Base-by-base conservation (phyloP, 2,329 filamentous ascomycete species). In the Microcyclosporella mali region DNA sequence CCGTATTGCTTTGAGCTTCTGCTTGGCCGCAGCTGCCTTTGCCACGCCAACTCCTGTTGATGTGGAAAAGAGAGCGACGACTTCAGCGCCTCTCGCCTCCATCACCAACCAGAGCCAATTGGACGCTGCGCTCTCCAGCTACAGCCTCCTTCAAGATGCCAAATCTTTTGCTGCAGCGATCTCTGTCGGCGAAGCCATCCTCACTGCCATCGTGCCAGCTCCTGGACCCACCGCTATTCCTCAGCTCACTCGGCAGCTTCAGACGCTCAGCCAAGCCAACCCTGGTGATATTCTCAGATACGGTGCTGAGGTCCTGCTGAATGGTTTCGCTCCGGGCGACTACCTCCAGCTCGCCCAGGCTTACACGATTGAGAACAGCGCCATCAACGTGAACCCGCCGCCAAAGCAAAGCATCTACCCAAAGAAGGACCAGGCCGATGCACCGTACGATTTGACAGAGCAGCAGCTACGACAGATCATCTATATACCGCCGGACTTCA, bases 401-500 rank as follows among this genome's bases (percentile, higher is more conserved):
- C 55, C 58, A 11, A 17, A 42, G 8, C 37, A 40, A 8, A 31
- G 47, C 2, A 62, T 70, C 14, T 72, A 65, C 32, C 69, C 65
- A 3, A 63, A 61, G 47, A 57, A 56, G 30, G 55, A 56, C 21
- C 43, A 59, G 7, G 55, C 46, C 2, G 74, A 78, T 55, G 70
- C 73, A 0, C 65, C 68, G 0, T 78, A 76, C 56, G 66, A 65
- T 0, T 40, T 76, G 7, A 53, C 62, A 0, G 74, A 79, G 54
- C 45, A 54, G 1, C 52, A 60, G 12, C 65, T 79, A n/a, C 69
- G 73, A 14, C 55, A 66, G 12, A 73, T 70, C 3, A 75, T 79
- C 38, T 69, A 70, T 51, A 74, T 77, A 35, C 73, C 75, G 3
- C 39, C 64, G 0, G 57, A 55, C 11, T 78, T 77, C 58, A 68